A percentile compares a stretch with the other conserved stretches of the same genome.
phyloP scores from a whole-genome alignment of 208 protist species.

The Giardia muris region DNA sequence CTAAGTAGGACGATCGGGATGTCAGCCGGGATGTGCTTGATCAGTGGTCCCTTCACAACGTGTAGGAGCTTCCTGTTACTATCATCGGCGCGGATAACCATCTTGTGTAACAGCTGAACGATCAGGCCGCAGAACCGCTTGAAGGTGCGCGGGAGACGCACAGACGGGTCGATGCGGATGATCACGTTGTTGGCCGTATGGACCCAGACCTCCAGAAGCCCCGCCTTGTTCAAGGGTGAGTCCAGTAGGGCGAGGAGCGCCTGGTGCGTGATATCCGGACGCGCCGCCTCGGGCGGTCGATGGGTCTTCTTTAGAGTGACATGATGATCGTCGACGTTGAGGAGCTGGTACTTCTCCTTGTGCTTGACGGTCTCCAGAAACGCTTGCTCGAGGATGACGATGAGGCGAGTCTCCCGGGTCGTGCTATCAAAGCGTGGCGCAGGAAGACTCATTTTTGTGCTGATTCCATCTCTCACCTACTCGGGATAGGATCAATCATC shows the following conservation, averaged over 20 bases:
- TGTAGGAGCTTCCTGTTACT: conserved; percentile 61
- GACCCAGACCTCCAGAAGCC: conserved; percentile 62
- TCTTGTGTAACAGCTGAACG: conserved; percentile 88
- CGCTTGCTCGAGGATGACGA: not conserved
- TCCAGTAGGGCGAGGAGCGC: conserved; percentile 89
- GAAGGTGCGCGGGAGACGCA: conserved; percentile 85
- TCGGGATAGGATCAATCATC: too few species aligned
- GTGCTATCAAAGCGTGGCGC: not conserved
- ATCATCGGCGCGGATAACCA: conserved; percentile 71
- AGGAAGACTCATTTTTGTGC: too few species aligned
- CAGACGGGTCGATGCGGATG: conserved; percentile 77
- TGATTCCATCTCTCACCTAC: too few species aligned
- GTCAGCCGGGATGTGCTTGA: conserved; percentile 72
- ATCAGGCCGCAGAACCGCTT: conserved; percentile 91
- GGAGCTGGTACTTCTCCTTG: conserved; percentile 67
- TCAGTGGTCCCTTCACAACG: conserved; percentile 90
- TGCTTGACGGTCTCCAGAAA: conserved; percentile 27
- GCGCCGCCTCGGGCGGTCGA: conserved; percentile 68
- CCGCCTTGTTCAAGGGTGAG: conserved; percentile 85
- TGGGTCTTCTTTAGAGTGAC: conserved; percentile 70
- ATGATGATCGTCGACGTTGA: conserved; percentile 80
- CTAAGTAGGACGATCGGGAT: not conserved
- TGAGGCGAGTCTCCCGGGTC: not conserved
- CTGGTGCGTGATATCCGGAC: conserved; percentile 91
- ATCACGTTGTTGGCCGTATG: conserved; percentile 73